phyloP scores from a whole-genome alignment of 768 basidiomycete species.

The Mycena latifolia region DNA sequence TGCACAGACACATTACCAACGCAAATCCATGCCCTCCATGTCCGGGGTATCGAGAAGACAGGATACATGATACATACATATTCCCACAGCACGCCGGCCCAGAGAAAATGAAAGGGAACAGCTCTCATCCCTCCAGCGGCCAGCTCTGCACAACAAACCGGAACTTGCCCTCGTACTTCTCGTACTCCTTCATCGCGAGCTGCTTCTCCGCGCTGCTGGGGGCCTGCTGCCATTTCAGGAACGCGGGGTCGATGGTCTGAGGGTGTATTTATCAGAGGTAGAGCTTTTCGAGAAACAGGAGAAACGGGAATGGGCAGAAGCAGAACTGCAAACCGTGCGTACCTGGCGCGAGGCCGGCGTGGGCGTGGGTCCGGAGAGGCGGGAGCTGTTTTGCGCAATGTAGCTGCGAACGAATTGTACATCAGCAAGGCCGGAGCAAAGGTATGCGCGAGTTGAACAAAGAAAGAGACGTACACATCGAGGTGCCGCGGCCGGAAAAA shows the following conservation, averaged over 20 bases:
- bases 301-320: constrained; percentile 7
- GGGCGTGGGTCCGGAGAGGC: constrained; percentile 30
- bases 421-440: constrained; percentile 11
- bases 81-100: constrained; percentile 14
- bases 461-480: constrained; percentile 29
- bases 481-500: constrained; percentile 32
- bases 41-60: constrained; percentile 12
- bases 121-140: constrained; percentile 21
- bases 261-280: constrained; percentile 16
- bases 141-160: constrained; percentile 30
- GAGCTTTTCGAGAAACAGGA: constrained; percentile 2
- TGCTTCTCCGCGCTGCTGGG: constrained; percentile 16
- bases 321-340: constrained; percentile 1
- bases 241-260: constrained; percentile 27
- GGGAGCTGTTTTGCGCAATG: constrained; percentile 24
- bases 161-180: constrained; percentile 31
- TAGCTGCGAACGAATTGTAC: constrained; percentile 20
- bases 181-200: constrained; percentile 31
- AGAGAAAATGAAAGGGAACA: constrained; percentile 7
- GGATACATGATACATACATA: constrained; percentile 13
- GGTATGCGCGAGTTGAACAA: constrained; percentile 10
- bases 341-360: constrained; percentile 26
- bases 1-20: constrained; percentile 6
- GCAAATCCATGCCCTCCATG: constrained; percentile 3
- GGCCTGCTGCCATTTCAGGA: constrained; percentile 31